Conservation (phyloP, 352 stramenopile species). For the Plasmopara halstedii region DNA sequence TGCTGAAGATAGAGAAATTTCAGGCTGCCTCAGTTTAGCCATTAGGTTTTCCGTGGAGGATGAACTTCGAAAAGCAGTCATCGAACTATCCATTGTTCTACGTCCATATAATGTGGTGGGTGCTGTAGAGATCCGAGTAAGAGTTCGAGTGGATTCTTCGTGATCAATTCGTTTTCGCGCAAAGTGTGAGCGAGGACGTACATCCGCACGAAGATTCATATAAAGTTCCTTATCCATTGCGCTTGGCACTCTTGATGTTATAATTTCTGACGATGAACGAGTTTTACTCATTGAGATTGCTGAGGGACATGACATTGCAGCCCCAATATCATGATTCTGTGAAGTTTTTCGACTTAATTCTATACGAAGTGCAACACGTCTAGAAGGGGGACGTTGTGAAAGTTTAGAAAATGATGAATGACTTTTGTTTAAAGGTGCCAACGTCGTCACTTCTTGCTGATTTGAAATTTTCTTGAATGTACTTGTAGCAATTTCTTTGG, state of each 20-base stretch:
- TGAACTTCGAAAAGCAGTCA: neutral
- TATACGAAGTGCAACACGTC: conserved; percentile 29
- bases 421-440: neutral
- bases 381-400: conserved; percentile 15
- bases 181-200: conserved; percentile 44
- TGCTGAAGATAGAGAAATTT: conserved; percentile 1
- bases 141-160: conserved; percentile 18
- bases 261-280: conserved; percentile 4
- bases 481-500: conserved; percentile 1
- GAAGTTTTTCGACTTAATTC: conserved; percentile 18
- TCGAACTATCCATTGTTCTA: conserved; percentile 2
- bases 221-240: conserved; percentile 8
- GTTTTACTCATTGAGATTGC: conserved; percentile 3
- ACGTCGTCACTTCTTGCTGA: conserved; percentile 13
- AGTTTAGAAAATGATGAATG: neutral
- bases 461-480: conserved; percentile 11
- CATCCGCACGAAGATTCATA: conserved; percentile 23
- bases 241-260: conserved; percentile 1
- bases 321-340: conserved; percentile 6
- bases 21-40: too few species aligned
- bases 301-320: conserved; percentile 10
- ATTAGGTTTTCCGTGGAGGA: too few species aligned
- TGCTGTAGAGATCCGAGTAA: conserved; percentile 30
- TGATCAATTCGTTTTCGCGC: conserved; percentile 35
- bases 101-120: conserved; percentile 2